Base-by-base conservation (phyloP, 2,329 filamentous ascomycete genomes). In the Ophidiomyces ophidiicola region DNA sequence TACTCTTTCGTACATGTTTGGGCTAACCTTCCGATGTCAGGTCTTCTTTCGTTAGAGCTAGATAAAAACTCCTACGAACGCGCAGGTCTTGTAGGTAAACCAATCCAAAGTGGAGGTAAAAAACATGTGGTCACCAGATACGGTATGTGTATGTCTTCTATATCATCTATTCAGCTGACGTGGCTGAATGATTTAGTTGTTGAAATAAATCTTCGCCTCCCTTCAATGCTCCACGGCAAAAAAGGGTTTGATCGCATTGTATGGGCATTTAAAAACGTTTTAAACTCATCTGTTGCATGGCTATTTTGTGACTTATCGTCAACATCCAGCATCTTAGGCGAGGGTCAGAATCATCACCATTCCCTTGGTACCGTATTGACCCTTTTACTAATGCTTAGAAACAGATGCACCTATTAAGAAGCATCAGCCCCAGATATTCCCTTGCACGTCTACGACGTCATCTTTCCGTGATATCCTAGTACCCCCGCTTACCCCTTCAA, bases 31-130 rank as follows among this genome's bases (percentile, higher is more conserved):
- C 25, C 23, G 10, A 32, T 15, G 36, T 6, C 33, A 82, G 84
- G 84, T 0, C 62, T 73, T 0, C 67, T 98, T 23, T 75, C 70
- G 3, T 69, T 98, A 50, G 81, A 84, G 50, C 68, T 96, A 18
- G 80, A 85, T 46, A 85, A 80, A 49, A 77, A 86, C 39, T 77
- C 74, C 0, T 94, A 87, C 58, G 86, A 96, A 58, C 72, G 79
- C 33, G 78, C 80, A 32, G 90, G 90, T 0, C 67, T 98, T 0
- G 73, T 78, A 1, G 88, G 88, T 1, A 78, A 76, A 46, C 71
- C 81, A 0, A 63, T 76, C 15, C 63, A 68, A 12, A 66, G 69
- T 36, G 70, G 67, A 10, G 75, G 71, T 3, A 67, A 68, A 46
- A 79, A 76, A 49, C 75, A 79, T 49, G 59, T 72, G 32, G 85